phyloP scores from a whole-genome alignment of 768 basidiomycete species.

The Suillus paluster region DNA sequence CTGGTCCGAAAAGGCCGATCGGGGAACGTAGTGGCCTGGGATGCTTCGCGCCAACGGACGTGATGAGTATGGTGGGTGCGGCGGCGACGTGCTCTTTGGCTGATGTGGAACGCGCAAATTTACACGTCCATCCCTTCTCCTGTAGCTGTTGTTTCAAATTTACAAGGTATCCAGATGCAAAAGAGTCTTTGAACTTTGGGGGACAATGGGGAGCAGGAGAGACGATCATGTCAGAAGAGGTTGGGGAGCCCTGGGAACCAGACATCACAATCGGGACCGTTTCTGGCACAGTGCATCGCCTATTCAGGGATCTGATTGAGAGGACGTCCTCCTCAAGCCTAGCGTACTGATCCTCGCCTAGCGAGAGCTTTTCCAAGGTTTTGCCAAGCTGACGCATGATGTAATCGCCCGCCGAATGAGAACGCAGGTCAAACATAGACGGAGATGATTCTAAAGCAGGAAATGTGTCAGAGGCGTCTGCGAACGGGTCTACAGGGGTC shows the following conservation, averaged over 20 bases:
- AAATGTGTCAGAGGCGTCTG: not conserved
- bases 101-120: not conserved
- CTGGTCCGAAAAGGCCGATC: not conserved
- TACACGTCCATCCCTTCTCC: not conserved
- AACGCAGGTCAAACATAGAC: not conserved
- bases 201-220: not conserved
- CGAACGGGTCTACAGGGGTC: not conserved
- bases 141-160: not conserved
- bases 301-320: not conserved
- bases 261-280: not conserved
- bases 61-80: not conserved
- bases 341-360: not conserved
- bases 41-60: not conserved
- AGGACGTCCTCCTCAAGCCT: not conserved
- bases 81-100: not conserved
- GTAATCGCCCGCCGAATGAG: conserved; percentile 1
- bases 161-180: not conserved
- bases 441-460: not conserved
- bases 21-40: not conserved
- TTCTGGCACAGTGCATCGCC: not conserved
- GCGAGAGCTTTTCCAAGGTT: conserved; percentile 1
- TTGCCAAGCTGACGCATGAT: not conserved
- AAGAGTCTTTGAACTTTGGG: not conserved
- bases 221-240: not conserved
- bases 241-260: not conserved